These are phyloP conservation scores for Paracamarosporium sp. DNA, from an alignment of 2,329 filamentous ascomycete species.

Conservation along the genomic window DNA sequence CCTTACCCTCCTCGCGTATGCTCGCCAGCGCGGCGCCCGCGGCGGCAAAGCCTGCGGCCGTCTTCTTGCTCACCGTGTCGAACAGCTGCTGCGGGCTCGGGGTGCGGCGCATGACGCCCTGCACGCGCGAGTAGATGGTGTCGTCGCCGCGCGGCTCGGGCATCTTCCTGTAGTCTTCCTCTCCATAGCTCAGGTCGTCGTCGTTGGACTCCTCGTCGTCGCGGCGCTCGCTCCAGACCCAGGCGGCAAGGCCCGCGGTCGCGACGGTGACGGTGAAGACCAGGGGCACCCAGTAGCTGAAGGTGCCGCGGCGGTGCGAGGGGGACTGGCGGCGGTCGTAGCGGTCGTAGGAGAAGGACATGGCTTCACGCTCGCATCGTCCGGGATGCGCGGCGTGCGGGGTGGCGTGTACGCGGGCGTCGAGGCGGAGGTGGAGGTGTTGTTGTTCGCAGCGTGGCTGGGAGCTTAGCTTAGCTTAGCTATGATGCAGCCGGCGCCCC, in stretches of 20 bases:
- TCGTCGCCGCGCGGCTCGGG: constrained; percentile 42
- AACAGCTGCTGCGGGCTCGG: constrained; percentile 89
- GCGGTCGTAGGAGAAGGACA: constrained; percentile 63
- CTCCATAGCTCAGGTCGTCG: constrained; percentile 56
- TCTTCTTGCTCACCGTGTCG: constrained; percentile 80
- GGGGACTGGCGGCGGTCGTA: constrained; percentile 58
- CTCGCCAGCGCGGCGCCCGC: constrained; percentile 83
- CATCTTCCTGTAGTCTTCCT: constrained; percentile 38
- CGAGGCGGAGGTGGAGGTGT: constrained; percentile 10
- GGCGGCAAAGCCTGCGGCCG: constrained; percentile 81
- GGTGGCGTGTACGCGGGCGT: constrained; percentile 21
- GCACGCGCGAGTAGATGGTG: constrained; percentile 77
- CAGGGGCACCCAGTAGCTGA: constrained; percentile 89
- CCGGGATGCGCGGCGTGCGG: constrained; percentile 3
- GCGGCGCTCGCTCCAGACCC: constrained; percentile 90
- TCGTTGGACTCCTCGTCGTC: constrained; percentile 72
- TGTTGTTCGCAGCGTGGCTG: constrained; percentile 16
- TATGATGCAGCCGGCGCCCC: constrained; percentile 10
- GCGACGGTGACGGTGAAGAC: constrained; percentile 86
- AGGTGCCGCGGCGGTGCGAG: constrained; percentile 63
- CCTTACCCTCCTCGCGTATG: constrained; percentile 83
- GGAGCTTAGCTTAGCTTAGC: no score
- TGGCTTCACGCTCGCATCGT: constrained; percentile 18
- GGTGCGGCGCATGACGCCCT: constrained; percentile 79
- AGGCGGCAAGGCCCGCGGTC: constrained; percentile 83